Evolutionary conservation across 441 rosid genomes (phyloP), one percentile per base, ranked within the genome.

Genomic region (Dalechampia spathulata): DNA sequence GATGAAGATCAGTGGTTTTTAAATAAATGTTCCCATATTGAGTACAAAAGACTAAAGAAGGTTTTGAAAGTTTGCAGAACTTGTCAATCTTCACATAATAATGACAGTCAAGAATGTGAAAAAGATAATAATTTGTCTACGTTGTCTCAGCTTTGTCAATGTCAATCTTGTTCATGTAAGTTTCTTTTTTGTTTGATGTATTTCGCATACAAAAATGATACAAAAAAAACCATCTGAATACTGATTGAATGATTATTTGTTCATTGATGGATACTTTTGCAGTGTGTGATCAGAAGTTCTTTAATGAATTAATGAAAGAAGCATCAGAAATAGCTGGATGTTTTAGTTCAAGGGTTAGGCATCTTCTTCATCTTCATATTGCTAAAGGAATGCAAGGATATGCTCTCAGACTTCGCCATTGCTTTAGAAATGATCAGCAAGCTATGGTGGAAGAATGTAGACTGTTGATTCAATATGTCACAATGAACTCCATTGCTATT

Each of bases 401-500:
- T 60, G 40, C 77, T 19, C 42, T 77, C 44, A 53, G 72, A 32
- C 12, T 91, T 34, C 71, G 79, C 6, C 82, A 75, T 23, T 88
- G 72, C 26, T 67, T 67, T 61, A 75, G 44, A 28, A 77, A 76
- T 17, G 78, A 83, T 55, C 83, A 67, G 48, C 84, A 76, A 60
- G 66, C 74, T 57, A 68, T 86, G 72, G 38, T 71, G 17, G 72
- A 82, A 55, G 84, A 85, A 61, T 96, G 96, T 22, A 64, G 67
- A 49, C 76, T 86, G 71, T 61, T 91, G 80, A 86, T 88, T 6
- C 81, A 88, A 25, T 88, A 91, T 55, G 67, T 82, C 30, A 77
- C 83, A 0, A 86, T 88, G 98, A 91, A 88, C n/a, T 87, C 96
- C 0, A 82, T 77, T 52, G 98, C 98, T 34, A 86, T 88, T 39